Evolutionary conservation across 805 yeast genomes (phyloP).

Genomic region (Peterozyma toletana): DNA sequence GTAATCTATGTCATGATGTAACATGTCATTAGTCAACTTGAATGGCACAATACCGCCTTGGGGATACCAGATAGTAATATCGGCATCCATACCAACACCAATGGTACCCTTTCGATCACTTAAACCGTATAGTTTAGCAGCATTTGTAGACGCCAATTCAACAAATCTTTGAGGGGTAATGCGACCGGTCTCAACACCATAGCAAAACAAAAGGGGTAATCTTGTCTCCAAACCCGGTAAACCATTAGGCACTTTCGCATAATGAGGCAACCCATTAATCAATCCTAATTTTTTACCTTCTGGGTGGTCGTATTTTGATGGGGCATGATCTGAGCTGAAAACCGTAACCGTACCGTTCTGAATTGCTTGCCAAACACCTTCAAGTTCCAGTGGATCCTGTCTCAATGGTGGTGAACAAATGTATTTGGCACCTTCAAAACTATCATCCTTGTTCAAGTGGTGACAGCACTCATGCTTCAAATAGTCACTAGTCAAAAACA

Average conservation of each 20-base stretch:
- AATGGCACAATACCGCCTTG: conserved; percentile 20
- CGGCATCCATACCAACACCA: conserved; percentile 42
- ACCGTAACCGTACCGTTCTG: conserved; percentile 41
- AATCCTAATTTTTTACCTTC: conserved; percentile 36
- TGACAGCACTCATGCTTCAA: conserved; percentile 19
- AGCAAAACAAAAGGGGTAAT: conserved; percentile 32
- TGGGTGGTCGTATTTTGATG: conserved; percentile 32
- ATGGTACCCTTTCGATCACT: conserved; percentile 32
- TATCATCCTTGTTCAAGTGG: conserved; percentile 21
- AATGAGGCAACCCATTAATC: conserved; percentile 30
- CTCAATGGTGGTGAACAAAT: conserved; percentile 45
- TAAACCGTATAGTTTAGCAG: conserved; percentile 39
- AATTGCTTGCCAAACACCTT: conserved; percentile 37
- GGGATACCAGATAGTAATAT: conserved; percentile 41
- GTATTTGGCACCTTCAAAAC: conserved; percentile 40
- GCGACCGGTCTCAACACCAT: conserved; percentile 34
- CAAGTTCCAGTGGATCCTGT: conserved; percentile 27
- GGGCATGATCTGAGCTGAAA: conserved; percentile 39
- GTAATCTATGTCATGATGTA: conserved; percentile 30
- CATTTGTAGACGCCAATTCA: conserved; percentile 36
- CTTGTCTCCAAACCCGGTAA: conserved; percentile 43
- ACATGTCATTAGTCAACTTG: conserved; percentile 19
- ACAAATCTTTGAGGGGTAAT: conserved; percentile 35
- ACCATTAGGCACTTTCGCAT: conserved; percentile 39
- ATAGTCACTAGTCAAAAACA: conserved; percentile 32